Evolutionary conservation across 1,284 basidiomycete genomes (phyloP).

Genomic region (Dichomitus squalens): DNA sequence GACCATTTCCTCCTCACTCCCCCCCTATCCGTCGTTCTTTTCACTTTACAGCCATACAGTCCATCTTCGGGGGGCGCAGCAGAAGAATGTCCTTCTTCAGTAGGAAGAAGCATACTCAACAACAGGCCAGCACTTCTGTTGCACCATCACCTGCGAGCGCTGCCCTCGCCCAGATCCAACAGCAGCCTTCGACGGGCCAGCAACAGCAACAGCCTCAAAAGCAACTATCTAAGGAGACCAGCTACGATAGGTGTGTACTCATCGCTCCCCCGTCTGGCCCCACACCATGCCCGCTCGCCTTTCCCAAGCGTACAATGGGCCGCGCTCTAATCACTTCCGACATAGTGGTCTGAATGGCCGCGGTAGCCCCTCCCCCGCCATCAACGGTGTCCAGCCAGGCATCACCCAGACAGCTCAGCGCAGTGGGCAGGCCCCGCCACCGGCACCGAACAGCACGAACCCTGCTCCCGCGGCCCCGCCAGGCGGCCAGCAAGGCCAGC

Average conservation of each 20-base stretch:
- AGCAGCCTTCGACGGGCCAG: constrained; percentile 26
- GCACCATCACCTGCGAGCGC: constrained; percentile 59
- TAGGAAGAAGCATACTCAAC: constrained; percentile 69
- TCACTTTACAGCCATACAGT: constrained; percentile 52
- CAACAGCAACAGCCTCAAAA: constrained; percentile 33
- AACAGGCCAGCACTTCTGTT: constrained; percentile 47
- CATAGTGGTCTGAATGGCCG: constrained; percentile 35
- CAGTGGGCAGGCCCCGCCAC: constrained; percentile 22
- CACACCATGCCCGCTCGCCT: constrained; percentile 9
- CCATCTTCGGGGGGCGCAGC: constrained; percentile 53
- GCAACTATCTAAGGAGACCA: constrained; percentile 34
- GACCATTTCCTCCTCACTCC: constrained; percentile 11
- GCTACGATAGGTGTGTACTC: constrained; percentile 35
- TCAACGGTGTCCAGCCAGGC: constrained; percentile 26
- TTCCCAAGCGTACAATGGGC: constrained; percentile 18
- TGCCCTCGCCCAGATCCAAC: constrained; percentile 51
- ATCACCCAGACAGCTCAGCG: constrained; percentile 28
- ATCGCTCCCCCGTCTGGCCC: constrained; percentile 5
- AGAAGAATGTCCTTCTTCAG: constrained; percentile 90
- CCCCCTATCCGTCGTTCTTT: constrained; percentile 9
- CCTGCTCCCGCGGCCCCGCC: constrained; percentile 30
- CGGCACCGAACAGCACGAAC: constrained; percentile 31
- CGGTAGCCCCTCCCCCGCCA: constrained; percentile 32
- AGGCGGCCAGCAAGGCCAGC: constrained; percentile 28
- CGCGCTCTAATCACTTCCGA: constrained; percentile 18